These are phyloP conservation scores for Cryptosporidium sp. DNA, from an alignment of 169 alveolate genomes.

Conservation along the genomic window DNA sequence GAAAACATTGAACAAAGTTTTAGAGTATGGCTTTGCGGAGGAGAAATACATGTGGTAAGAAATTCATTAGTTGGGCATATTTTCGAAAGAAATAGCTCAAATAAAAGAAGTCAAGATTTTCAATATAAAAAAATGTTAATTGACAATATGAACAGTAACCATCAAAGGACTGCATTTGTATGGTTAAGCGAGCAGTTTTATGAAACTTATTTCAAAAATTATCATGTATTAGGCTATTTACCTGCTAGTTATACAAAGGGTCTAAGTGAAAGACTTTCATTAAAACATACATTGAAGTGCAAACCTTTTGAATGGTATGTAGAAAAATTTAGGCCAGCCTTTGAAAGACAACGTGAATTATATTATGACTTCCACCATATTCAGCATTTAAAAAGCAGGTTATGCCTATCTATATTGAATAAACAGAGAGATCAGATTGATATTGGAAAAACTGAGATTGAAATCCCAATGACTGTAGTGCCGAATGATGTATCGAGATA, in stretches of 20 bases:
- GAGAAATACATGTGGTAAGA: conserved; percentile 79
- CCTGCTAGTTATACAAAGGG: conserved; percentile 6
- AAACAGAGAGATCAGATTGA: background rate
- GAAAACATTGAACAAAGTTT: conserved; percentile 82
- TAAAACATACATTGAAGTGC: conserved; percentile 70
- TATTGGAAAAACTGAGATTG: background rate
- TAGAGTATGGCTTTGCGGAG: conserved; percentile 84
- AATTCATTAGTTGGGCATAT: conserved; percentile 74
- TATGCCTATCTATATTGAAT: conserved; percentile 25
- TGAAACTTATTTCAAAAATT: conserved; percentile 58
- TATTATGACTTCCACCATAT: conserved; percentile 48
- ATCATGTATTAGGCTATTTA: conserved; percentile 27
- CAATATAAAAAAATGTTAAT: conserved; percentile 60
- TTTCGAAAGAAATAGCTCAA: conserved; percentile 49
- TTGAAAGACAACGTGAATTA: conserved; percentile 71
- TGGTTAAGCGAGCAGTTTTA: conserved; percentile 61
- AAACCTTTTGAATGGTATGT: conserved; percentile 78
- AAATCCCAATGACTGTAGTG: conserved; percentile 60
- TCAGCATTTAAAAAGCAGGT: conserved; percentile 57
- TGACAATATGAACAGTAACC: conserved; percentile 50
- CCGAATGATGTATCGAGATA: conserved; percentile 59
- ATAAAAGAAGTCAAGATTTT: conserved; percentile 43
- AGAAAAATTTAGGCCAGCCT: conserved; percentile 76
- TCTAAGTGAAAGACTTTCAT: conserved; percentile 63
- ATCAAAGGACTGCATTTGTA: conserved; percentile 56